Percentiles rank a stretch among this genome's conserved stretches.
These are phyloP conservation scores for Ephemerocybe angulata DNA, from an alignment of 768 basidiomycete species.

Conservation along the genomic window DNA sequence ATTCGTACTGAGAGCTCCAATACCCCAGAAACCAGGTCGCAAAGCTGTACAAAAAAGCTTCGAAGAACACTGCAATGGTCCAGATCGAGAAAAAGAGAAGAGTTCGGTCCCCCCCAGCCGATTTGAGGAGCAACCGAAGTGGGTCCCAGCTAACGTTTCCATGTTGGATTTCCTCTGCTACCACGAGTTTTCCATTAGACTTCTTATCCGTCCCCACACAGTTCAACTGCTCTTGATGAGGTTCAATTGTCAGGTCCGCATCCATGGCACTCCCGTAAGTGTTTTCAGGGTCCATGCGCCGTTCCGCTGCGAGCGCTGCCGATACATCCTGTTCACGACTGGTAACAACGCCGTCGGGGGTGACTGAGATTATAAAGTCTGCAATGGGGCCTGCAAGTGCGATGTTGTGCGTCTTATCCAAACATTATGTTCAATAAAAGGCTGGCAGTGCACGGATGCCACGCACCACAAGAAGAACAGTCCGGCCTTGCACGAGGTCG, in stretches of 20 bases:
- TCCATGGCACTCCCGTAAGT: no score
- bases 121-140: constrained; percentile 32
- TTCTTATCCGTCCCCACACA: no score
- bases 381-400: constrained; percentile 52
- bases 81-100: constrained; percentile 28
- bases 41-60: constrained; percentile 20
- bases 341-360: constrained; percentile 47
- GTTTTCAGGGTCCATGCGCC: no score
- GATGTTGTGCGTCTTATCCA: constrained; percentile 45
- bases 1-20: constrained; percentile 46
- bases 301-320: constrained; percentile 45
- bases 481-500: constrained; percentile 72
- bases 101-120: constrained; percentile 30
- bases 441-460: not conserved
- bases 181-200: constrained; percentile 51
- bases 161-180: constrained; percentile 55
- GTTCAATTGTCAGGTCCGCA: no score
- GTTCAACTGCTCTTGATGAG: no score
- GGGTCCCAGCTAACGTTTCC: constrained; percentile 54
- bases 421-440: not conserved
- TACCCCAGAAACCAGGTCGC: constrained; percentile 40
- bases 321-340: constrained; percentile 46
- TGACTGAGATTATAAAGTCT: constrained; percentile 53
- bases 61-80: constrained; percentile 19
- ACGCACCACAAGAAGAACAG: constrained; percentile 75